A percentile compares a stretch with the other conserved stretches of the same genome.
Conservation (phyloP, 1,284 basidiomycete species). For the Papiliotrema nemorosa region DNA sequence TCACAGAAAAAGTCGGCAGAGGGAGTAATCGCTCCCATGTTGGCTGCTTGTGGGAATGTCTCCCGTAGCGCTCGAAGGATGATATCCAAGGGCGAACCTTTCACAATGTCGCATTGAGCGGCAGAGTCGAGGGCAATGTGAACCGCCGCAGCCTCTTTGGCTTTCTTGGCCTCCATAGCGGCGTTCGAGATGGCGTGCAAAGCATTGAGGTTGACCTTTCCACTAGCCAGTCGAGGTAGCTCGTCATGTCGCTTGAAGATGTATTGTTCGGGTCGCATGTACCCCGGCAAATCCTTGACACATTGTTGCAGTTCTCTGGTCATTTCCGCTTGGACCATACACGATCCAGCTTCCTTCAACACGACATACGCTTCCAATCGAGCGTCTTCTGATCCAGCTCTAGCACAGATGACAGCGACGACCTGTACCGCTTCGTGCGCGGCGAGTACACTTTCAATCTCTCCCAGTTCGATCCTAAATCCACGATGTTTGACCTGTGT, state of each 20-base stretch:
- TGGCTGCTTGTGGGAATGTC: neutral
- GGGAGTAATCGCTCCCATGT: neutral
- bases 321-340: neutral
- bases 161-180: neutral
- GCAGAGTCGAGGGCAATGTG: too few relatives aligned
- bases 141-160: neutral
- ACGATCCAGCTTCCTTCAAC: neutral
- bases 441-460: constrained; percentile 2
- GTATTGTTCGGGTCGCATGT: constrained; percentile 4
- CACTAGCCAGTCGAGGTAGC: constrained; percentile 3
- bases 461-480: constrained; percentile 3
- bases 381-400: neutral
- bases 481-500: constrained; percentile 6
- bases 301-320: neutral
- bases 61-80: neutral
- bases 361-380: constrained; percentile 3
- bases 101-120: too few relatives aligned
- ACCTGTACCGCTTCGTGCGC: neutral
- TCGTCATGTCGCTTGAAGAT: neutral
- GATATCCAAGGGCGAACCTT: neutral
- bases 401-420: constrained; percentile 2
- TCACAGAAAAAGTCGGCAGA: constrained; percentile 4
- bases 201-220: constrained; percentile 5
- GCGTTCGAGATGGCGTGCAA: neutral
- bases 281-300: neutral